Base-by-base conservation (phyloP, 345 rosid genomes). In the Dimocarpus longan region DNA sequence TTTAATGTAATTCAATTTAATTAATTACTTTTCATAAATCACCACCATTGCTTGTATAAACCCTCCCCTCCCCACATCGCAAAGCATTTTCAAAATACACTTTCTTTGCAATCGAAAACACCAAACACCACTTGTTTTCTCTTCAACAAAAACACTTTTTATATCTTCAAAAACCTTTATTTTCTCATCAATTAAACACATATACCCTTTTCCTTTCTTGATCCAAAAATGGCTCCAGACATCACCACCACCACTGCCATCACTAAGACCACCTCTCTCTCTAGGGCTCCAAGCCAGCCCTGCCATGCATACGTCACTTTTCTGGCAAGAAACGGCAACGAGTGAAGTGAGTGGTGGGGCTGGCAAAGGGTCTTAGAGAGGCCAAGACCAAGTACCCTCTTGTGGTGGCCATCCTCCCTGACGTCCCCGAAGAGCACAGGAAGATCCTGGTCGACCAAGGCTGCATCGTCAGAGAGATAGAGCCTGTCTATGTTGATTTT, bases 301-400 rank as follows among this genome's bases (percentile, higher is more conserved):
- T 78, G 76, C 39, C 77, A 85, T 76, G 89, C 88, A 0, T 88
- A n/a, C 42, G 87, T 92, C 11, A 90, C 94, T 8, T 92, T 92
- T 81, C 80, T 92, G 65, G 97, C 97, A 2, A 94, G 97, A 0
- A 80, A 84, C 67, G 93, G 93, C 2, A 93, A 90, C 85, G 90
- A 92, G 85, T 85, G 63, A 90, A 86, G 76, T 93, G 97, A 60
- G 97, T 92, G 50, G 90, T 92, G 10, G 11, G 97, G 44, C 67
- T 92, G 42, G 97, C 91, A 60, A 92, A 92, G 83, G 97, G 97
- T 0, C 75, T 92, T 39, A 87, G 88, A 76, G 89, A 88, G 78
- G 86, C 39, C 0, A 82, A 74, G 59, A 89, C 90, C 79, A 84
- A 71, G 83, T 87, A 92, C 68, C 97, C 93, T 2, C 81, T 90